phyloP scores from a whole-genome alignment of 208 protist genomes.

The Leishmania aethiopica region DNA sequence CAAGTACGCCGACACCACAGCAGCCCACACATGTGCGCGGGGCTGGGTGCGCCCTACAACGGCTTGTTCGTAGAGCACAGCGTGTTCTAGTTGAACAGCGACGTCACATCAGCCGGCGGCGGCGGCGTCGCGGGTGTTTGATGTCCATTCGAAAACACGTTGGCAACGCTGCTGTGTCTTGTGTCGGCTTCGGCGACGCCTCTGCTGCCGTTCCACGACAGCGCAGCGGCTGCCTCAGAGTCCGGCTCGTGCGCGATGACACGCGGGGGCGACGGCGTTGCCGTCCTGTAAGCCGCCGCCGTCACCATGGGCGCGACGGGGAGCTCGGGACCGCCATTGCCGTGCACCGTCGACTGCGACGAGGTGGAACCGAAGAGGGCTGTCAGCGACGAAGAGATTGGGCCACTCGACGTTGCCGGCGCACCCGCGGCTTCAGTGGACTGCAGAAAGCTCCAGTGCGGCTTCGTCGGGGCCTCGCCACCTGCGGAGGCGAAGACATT shows the following conservation, averaged over 20 bases:
- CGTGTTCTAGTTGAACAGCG: slow-evolving; percentile 13
- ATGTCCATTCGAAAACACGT: neutral
- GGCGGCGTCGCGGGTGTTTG: neutral
- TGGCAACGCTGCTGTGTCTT: neutral
- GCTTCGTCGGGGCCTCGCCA: neutral
- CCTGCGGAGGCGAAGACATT: neutral
- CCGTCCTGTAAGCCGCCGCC: neutral
- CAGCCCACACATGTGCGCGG: neutral
- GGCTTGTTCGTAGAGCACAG: neutral
- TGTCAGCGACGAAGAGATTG: neutral
- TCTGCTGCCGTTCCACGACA: neutral
- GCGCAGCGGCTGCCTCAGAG: neutral
- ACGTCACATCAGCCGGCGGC: slow-evolving; percentile 2
- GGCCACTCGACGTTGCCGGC: neutral
- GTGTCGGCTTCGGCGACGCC: neutral
- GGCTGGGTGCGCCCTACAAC: neutral
- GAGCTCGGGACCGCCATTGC: neutral
- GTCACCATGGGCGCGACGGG: neutral
- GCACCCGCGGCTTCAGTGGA: neutral
- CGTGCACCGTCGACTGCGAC: neutral
- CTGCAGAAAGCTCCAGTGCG: neutral
- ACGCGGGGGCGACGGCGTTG: neutral
- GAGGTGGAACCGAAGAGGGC: neutral
- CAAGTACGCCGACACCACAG: neutral
- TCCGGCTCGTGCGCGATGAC: neutral